Base-by-base conservation (phyloP, 306 rosid genomes). In the Cyclanthera cordifolia region DNA sequence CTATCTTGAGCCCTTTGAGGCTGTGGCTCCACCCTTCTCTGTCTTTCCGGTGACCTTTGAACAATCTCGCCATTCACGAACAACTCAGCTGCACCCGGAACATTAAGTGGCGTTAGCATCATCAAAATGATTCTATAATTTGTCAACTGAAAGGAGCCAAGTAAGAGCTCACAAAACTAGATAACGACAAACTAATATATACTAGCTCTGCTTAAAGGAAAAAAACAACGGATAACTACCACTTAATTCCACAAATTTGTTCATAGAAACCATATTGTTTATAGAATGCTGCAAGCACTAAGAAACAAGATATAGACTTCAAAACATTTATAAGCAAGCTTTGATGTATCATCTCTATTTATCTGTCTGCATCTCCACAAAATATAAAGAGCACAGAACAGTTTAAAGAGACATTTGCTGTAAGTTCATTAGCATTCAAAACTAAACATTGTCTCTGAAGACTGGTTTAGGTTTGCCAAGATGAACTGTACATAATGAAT, bases 11-110 rank as follows among this genome's bases (percentile, higher is more conserved):
- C 90, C 76, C 97, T 84, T 32, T 88, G 91, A 0, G 88, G 93
- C 78, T 89, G 98, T 2, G 95, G 96, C 73, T 92, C 96, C 78
- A 92, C 98, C 84, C 96, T 84, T 80, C 88, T 87, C 82, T 94
- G 99, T 56, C 99, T 90, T 43, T 94, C 97, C 1, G 96, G 99
- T 4, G 97, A 53, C 55, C 99, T 86, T 79, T 90, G 99, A 30
- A 94, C 96, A 4, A 94, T 90, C 82, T 90, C 95, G 54, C 97
- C 99, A n/a, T 90, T 86, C 79, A 94, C 99, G 37, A 68, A 79
- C 80, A 94, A 72, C 67, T 94, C 97, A 61, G 91, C 99, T 94
- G 96, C 88, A 77, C n/a, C 69, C 71, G 39, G 1, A 27, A 37
- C 12, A 34, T 16, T 23, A 23, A 23, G 15, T 25, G 8, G 17